Base-by-base conservation (phyloP, 768 basidiomycete species). In the Mrakia blollopis region DNA sequence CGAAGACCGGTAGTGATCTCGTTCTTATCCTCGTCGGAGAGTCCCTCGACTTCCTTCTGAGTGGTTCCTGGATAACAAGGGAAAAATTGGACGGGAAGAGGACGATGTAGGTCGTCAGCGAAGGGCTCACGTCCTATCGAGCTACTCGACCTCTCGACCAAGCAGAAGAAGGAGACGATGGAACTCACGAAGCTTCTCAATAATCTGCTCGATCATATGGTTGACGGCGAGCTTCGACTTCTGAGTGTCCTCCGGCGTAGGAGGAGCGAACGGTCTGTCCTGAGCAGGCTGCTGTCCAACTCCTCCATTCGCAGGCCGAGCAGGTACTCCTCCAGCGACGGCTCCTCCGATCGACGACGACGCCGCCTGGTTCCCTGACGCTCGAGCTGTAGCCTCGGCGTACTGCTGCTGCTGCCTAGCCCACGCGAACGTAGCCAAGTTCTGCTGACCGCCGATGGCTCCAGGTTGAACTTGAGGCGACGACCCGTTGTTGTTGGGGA, bases 391-490 rank as follows among this genome's bases (percentile, higher is more conserved):
- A 6, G 65, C 65, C 39, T 68, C 65, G 65, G 65, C 65, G 37
- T 63, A 68, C 68, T 70, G 68, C 70, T 76, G 75, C 68, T 76
- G 75, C 70, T 76, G 75, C 28, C 57, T 67, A 30, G 75, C 68
- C 75, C 75, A 76, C 7, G 65, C 65, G n/a, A 70, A 54, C 28
- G 75, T 76, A 9, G 68, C 70, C 32, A 57, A 9, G 18, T 73
- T 54, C 71, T 67, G 76, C 28, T 72, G 44, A 50, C 67, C 50
- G 52, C 32, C 63, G 50, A 65, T 50, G 41, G 67, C 21, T 25
- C 60, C 41, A 18, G 47, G 39, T 37, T 52, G 72, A n/a, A 39
- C 41, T 50, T 65, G 71, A 14, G 50, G 71, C 30, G 50, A 50
- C 52, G 47, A 72, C 11, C 28, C 50, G 30, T 32, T 50, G 25